Base-by-base conservation (phyloP, 2,329 filamentous ascomycete species). In the Gremmenia infestans region DNA sequence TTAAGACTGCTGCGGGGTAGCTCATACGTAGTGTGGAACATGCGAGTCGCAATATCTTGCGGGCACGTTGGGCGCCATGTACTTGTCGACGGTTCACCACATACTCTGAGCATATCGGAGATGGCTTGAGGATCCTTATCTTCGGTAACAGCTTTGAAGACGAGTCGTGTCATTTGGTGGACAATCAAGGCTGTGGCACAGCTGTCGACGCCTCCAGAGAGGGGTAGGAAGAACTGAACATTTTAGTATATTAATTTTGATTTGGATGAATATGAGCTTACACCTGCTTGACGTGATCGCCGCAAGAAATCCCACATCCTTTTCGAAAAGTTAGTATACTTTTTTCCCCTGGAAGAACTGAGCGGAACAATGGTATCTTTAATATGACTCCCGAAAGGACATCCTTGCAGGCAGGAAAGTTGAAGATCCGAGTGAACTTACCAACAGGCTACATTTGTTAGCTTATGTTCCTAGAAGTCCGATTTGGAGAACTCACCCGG, bases 261-360 rank as follows among this genome's bases (percentile, higher is more conserved):
- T 28, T 28, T 1, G 8, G 8, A 28, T 28, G 7, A 28, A 28
- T 28, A 28, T 7, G 7, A 28, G 8, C 28, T 28, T 28, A 28
- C 28, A 28, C 82, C 83, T 8, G 79, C 76, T 17, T 58, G n/a
- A 14, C 51, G 42, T 32, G 49, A 80, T 23, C 81, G 71, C 5
- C 80, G 71, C 0, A 85, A 71, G 62, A 84, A 86, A 61, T 86
- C 81, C 81, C 82, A 89, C 1, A 89, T 71, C 32, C 32, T 40
- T 15, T 40, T 40, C 15, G 4, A 6, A 40, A 15, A 5, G 17
- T 15, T 40, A 15, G 17, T 40, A 15, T 15, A 2, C n/a, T 40
- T n/a, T 5, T n/a, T 40, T 40, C 8, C 22, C 22, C 28, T 28
- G 8, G 28, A 28, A 28, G 28, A 28, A 8, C 28, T 28, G 7